Conservation (phyloP, 345 rosid species). For the Garcia nutans region DNA sequence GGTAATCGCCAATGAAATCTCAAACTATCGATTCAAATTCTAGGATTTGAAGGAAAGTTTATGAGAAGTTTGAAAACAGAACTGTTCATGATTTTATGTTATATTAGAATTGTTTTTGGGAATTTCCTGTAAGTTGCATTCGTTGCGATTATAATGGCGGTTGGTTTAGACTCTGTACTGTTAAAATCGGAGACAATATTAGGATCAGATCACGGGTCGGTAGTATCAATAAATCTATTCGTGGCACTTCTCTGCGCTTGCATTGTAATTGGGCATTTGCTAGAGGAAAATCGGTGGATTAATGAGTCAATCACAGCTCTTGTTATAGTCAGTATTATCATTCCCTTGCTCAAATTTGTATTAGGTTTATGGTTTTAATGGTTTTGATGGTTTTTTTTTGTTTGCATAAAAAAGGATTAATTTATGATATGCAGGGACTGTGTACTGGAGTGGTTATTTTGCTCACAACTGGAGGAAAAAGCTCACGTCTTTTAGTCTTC, state of each 20-base stretch:
- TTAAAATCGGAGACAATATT: constrained; percentile 15
- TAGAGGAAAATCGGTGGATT: constrained; percentile 84
- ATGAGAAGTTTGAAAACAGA: background rate
- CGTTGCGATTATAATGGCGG: constrained; percentile 11
- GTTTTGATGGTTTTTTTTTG: background rate
- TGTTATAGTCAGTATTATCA: constrained; percentile 53
- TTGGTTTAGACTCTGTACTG: background rate
- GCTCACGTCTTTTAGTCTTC: constrained; percentile 80
- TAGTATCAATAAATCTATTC: constrained; percentile 83
- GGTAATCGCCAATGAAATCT: too few relatives aligned
- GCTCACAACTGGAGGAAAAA: constrained; percentile 72
- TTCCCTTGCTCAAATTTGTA: background rate
- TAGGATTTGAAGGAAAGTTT: background rate
- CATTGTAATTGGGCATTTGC: constrained; percentile 80
- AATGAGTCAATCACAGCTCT: constrained; percentile 96
- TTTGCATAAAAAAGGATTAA: too few relatives aligned
- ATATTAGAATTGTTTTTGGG: background rate
- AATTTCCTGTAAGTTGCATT: background rate
- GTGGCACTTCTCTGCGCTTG: constrained; percentile 86
- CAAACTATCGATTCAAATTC: background rate
- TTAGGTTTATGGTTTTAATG: background rate
- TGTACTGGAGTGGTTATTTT: constrained; percentile 84
- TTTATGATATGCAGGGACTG: constrained; percentile 54
- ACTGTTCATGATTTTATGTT: background rate
- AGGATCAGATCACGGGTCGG: constrained; percentile 66